Percentiles rank a stretch among this genome's conserved stretches.
Conservation (phyloP, 2,329 filamentous ascomycete genomes). For the Alternaria novae-zelandiae region DNA sequence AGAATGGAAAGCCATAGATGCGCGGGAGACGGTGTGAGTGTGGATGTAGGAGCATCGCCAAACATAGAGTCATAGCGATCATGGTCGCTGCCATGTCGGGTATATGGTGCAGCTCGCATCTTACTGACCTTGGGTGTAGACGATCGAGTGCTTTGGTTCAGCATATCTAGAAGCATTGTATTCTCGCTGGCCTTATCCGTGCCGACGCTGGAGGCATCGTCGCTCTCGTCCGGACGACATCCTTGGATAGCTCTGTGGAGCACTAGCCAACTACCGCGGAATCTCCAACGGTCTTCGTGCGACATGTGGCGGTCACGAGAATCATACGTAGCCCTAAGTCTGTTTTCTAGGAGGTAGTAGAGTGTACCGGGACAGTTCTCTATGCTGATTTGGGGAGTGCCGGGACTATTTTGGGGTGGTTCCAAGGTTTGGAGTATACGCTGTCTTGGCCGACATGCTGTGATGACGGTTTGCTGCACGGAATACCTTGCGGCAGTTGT, state of each 20-base stretch:
- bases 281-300: constrained; percentile 21
- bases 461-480: background rate
- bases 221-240: constrained; percentile 21
- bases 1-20: constrained; percentile 25
- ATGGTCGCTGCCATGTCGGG: background rate
- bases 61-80: constrained; percentile 15
- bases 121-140: background rate
- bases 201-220: constrained; percentile 9
- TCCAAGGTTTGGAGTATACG: background rate
- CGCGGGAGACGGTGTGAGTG: background rate
- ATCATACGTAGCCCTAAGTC: constrained; percentile 12
- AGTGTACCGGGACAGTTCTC: background rate
- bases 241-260: constrained; percentile 20
- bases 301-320: constrained; percentile 11
- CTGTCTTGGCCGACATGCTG: background rate
- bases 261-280: constrained; percentile 27
- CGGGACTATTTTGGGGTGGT: background rate
- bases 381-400: background rate
- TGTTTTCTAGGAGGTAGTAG: constrained; percentile 17
- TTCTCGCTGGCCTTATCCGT: background rate
- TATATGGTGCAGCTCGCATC: constrained; percentile 6
- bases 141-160: background rate
- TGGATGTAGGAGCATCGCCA: background rate
- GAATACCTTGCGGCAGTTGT: background rate
- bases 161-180: constrained; percentile 12